Evolutionary conservation across 768 basidiomycete species (phyloP), one percentile per base, ranked within the genome.

Genomic region (Termitomyces sp.): DNA sequence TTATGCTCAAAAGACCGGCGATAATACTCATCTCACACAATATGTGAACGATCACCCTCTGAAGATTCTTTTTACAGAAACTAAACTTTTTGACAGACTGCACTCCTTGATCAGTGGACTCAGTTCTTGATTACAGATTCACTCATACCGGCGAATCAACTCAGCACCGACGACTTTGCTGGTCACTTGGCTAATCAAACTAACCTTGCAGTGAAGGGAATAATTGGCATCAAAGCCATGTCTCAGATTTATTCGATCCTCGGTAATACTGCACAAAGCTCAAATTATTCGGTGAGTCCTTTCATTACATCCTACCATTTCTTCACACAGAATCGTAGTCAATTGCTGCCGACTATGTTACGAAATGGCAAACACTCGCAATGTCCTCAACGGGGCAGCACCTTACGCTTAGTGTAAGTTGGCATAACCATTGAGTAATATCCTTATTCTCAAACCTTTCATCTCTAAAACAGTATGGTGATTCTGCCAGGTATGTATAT

Each of bases 121-220:
- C 78, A 83, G 56, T 88, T 82, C 74, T 76, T 90, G 55, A 78
- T 88, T 64, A 68, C 68, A n/a, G 78, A 81, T 57, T 76, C 83
- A 1, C 74, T 82, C 20, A 79, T 85, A 50, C 86, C 85, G 1
- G 77, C 79, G 15, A 76, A 81, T 65, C 85, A 88, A 60, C 75
- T 79, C 56, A 79, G 78, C 71, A 84, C 82, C 80, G 84, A 85
- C 64, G 79, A 81, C 66, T 84, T 84, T 65, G 80, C 81, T 38
- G 81, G 82, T 1, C 65, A 75, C 9, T 73, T 85, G 32, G 80
- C 78, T 7, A 88, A 89, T 66, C 85, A 88, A 66, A 89, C 87
- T 13, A 89, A 88, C 66, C 76, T 89, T 28, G 88, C 87, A 7
- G 84, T 89, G 71, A 90, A 90, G 67, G 88, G 88, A 36, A 87